Conservation (phyloP, 495 filamentous ascomycete species). For the Corynascus novoguineensis region DNA sequence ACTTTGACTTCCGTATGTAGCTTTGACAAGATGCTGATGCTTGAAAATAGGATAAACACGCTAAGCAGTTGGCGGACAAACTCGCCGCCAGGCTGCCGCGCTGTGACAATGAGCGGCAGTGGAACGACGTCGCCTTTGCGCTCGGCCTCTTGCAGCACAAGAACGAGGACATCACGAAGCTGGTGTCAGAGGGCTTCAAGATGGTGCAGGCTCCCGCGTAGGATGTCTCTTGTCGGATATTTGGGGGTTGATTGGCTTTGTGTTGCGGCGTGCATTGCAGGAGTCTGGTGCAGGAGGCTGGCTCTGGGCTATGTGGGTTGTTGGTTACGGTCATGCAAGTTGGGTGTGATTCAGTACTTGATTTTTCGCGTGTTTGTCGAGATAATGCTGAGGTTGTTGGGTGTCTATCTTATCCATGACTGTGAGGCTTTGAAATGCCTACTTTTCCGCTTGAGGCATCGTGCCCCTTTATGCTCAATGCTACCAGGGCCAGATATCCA, state of each 20-base stretch:
- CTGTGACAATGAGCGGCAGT: conserved; percentile 89
- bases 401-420: too few relatives aligned
- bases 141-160: conserved; percentile 87
- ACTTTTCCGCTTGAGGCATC: too few relatives aligned
- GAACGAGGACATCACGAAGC: conserved; percentile 92
- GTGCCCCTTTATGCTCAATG: too few relatives aligned
- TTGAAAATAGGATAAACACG: conserved; percentile 79
- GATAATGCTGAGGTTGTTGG: too few relatives aligned
- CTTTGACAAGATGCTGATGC: too few relatives aligned
- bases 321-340: not conserved
- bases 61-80: conserved; percentile 91
- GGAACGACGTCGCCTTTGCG: conserved; percentile 94
- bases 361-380: too few relatives aligned
- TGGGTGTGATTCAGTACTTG: too few relatives aligned
- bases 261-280: not conserved
- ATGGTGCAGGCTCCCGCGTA: conserved; percentile 50
- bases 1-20: too few relatives aligned
- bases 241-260: not conserved
- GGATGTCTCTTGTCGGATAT: not conserved
- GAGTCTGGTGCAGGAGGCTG: not conserved
- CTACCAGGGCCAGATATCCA: too few relatives aligned
- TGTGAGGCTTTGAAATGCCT: too few relatives aligned
- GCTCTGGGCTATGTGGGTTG: not conserved
- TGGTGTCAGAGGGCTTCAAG: conserved; percentile 77
- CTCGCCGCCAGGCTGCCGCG: conserved; percentile 78